These are phyloP conservation scores for Geranium incanum DNA, from an alignment of 441 rosid species.

Conservation along the genomic window DNA sequence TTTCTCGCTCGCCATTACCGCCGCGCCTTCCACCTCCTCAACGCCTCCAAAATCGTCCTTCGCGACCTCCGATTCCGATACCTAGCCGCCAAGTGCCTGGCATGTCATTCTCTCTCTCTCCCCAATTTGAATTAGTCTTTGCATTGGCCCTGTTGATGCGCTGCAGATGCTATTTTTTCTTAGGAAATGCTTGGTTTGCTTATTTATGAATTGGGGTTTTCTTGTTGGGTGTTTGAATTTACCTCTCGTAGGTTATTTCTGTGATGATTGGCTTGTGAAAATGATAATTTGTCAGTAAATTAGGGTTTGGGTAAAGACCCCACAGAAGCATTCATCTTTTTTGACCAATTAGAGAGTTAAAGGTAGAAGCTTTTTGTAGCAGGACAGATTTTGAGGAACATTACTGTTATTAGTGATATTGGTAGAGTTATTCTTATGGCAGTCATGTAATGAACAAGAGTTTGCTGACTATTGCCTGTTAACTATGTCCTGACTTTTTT, in stretches of 20 bases:
- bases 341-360: too few species aligned
- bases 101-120: constrained; percentile 9
- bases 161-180: too few species aligned
- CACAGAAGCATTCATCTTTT: too few species aligned
- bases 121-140: not conserved
- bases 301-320: too few species aligned
- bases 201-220: too few species aligned
- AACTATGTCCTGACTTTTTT: not conserved
- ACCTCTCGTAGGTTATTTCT: too few species aligned
- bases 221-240: not conserved
- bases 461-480: not conserved
- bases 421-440: not conserved
- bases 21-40: constrained; percentile 85
- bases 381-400: not conserved
- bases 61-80: constrained; percentile 91
- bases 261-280: too few species aligned
- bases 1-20: constrained; percentile 90
- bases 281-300: too few species aligned
- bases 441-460: not conserved
- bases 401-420: not conserved
- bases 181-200: not conserved
- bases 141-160: not conserved
- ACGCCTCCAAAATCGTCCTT: constrained; percentile 76
- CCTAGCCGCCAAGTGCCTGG: constrained; percentile 96
- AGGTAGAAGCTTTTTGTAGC: too few species aligned